Evolutionary conservation across 257 asterid species (phyloP).

Genomic region (Plectranthus barbatus): DNA sequence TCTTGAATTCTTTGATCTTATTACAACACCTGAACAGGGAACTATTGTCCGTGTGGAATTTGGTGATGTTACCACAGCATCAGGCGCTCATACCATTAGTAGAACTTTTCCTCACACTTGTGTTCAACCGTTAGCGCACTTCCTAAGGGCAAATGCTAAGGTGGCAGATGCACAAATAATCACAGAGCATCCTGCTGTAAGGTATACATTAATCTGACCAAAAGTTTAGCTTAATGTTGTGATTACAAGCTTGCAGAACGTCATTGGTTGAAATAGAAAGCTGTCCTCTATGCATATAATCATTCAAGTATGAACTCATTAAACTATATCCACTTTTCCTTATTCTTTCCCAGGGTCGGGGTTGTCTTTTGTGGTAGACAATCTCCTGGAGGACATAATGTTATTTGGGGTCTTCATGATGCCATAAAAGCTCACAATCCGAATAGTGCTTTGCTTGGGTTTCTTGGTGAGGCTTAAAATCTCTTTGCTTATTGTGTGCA

Average conservation of each 20-base stretch:
- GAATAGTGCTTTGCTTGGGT: conserved; percentile 67
- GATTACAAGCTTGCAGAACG: not conserved
- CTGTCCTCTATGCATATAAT: not conserved
- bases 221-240: not conserved
- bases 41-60: conserved; percentile 84
- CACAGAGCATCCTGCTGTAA: conserved; percentile 66
- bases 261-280: not conserved
- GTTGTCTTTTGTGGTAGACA: conserved; percentile 89
- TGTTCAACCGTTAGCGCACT: conserved; percentile 82
- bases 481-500: not conserved
- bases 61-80: conserved; percentile 65
- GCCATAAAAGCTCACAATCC: conserved; percentile 75
- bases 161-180: conserved; percentile 85
- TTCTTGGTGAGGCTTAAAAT: conserved; percentile 45
- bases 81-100: conserved; percentile 68
- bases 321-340: conserved; percentile 4
- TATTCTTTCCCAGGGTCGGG: conserved; percentile 59
- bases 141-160: conserved; percentile 64
- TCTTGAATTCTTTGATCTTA: not conserved
- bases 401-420: conserved; percentile 79
- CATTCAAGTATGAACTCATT: not conserved
- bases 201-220: conserved; percentile 28
- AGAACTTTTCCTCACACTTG: conserved; percentile 76
- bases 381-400: conserved; percentile 97
- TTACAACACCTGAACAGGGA: conserved; percentile 39